Evolutionary conservation across 1,284 basidiomycete genomes (phyloP), one percentile per base, ranked within the genome.

Genomic region (Ganoderma multipileum): DNA sequence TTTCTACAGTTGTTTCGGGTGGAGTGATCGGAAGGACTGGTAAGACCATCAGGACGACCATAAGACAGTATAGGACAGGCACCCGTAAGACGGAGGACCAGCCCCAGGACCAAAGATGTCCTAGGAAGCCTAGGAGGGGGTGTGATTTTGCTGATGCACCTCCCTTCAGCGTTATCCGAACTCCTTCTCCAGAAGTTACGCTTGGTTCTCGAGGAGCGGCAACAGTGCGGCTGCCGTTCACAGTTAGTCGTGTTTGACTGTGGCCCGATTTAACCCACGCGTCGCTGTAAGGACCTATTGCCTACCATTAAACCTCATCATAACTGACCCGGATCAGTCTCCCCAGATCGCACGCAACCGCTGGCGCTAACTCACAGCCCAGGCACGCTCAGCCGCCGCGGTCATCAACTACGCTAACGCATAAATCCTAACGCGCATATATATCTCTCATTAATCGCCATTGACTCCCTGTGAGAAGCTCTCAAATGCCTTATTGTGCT

Each of bases 381-480:
- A 26, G 11, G 52, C 14, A n/a, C 7, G n/a, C 20, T 12, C 28
- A 18, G 16, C 18, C 28, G 14, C 28, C 16, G 28, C 26, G 52
- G 23, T 28, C 61, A 36, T 52, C 11, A 26, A 28, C 38, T 54
- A 30, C 30, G 18, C 18, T 3, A 20, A 33, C 8, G 52, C 52
- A 28, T 28, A 55, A 55, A 55, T 18, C 52, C 52, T 55, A 55
- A 55, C 33, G 52, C 28, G 28, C 52, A 16, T 14, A 55, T 14
- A 55, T 33, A 55, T 20, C 14, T 28, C 28, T 33, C 52, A 55
- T 55, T 33, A 55, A 23, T 18, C 41, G 33, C 7, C 18, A 38
- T 58, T 69, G 71, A 72, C 71, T 72, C 68, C 12, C 39, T 61
- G 66, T 72, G 71, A 33, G 67, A 72, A 68, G 6, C 18, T 38